Base-by-base conservation (phyloP, 441 rosid species). In the Aleurites moluccanus region DNA sequence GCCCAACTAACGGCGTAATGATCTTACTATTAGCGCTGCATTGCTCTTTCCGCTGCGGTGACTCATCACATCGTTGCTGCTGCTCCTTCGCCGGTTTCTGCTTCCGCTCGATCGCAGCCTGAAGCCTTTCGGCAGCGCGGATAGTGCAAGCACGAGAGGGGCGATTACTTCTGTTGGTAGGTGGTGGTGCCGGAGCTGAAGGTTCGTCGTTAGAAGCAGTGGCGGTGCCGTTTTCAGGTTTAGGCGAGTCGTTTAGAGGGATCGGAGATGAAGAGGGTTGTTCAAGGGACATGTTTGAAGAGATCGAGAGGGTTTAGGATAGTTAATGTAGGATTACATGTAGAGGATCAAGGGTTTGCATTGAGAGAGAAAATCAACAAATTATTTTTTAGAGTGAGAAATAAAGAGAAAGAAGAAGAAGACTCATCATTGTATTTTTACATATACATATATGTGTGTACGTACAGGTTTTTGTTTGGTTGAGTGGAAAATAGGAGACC, bases 111-210 rank as follows among this genome's bases (percentile, higher is more conserved):
- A 68, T 72, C 44, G 81, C 88, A 30, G 87, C 83, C 40, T 61
- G 78, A n/a, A 76, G 80, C 79, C 81, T 70, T 28, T 77, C 78
- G 15, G 82, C 80, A 1, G 99, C 87, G 68, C 98, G 88, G 18
- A 96, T 65, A 27, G 99, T 91, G 76, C 99, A 96, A 15, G 99
- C 97, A 52, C 99, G 97, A 7, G 98, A 87, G 20, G 98, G 98
- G 18, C 98, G 88, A 45, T 85, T 90, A 69, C 96, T 92, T 82
- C 96, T 81, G 70, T 83, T 70, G 38, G 83, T 70, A 30, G 83
- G 76, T n/a, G 69, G 65, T 3, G 70, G 81, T 16, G 79, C 60
- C 61, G 82, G 42, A 2, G 72, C 70, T 2, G 81, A 66, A 3
- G 81, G 75, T 49, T 70, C 66, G 70, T 81, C 76, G 75, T 75